Percentiles rank a stretch among this genome's conserved stretches.
Conservation (phyloP, 768 basidiomycete genomes). For the Rhizopogon rudus region DNA sequence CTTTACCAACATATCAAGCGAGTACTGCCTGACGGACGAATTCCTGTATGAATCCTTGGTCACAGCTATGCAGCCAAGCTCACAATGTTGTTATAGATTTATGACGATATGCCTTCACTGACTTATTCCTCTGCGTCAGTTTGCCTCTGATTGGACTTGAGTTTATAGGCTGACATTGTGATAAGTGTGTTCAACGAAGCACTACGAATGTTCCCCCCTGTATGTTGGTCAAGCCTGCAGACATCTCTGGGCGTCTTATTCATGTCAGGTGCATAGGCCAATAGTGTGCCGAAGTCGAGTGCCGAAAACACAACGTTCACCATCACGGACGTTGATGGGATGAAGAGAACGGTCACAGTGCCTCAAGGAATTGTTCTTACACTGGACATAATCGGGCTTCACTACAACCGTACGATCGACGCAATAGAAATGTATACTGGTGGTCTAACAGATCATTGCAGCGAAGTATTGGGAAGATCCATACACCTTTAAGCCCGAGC, state of each 20-base stretch:
- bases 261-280: constrained; percentile 27
- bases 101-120: constrained; percentile 23
- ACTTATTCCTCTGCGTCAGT: constrained; percentile 22
- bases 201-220: constrained; percentile 26
- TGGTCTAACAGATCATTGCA: constrained; percentile 6
- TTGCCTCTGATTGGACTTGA: not conserved
- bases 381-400: constrained; percentile 36
- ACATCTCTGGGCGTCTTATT: not conserved
- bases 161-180: not conserved
- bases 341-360: constrained; percentile 33
- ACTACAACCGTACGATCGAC: constrained; percentile 43
- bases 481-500: constrained; percentile 30
- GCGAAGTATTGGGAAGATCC: constrained; percentile 36
- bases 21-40: constrained; percentile 17
- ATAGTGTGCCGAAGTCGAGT: constrained; percentile 37
- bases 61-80: not conserved
- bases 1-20: constrained; percentile 28
- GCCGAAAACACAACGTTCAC: constrained; percentile 43
- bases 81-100: constrained; percentile 12
- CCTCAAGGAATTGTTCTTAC: constrained; percentile 37
- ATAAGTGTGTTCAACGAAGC: constrained; percentile 27
- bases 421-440: not conserved
- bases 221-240: constrained; percentile 6
- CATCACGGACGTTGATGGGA: constrained; percentile 29
- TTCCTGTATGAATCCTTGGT: constrained; percentile 16